These are phyloP conservation scores for Podospora anserina DNA, from an alignment of 495 filamentous ascomycete genomes.

Conservation along the genomic window DNA sequence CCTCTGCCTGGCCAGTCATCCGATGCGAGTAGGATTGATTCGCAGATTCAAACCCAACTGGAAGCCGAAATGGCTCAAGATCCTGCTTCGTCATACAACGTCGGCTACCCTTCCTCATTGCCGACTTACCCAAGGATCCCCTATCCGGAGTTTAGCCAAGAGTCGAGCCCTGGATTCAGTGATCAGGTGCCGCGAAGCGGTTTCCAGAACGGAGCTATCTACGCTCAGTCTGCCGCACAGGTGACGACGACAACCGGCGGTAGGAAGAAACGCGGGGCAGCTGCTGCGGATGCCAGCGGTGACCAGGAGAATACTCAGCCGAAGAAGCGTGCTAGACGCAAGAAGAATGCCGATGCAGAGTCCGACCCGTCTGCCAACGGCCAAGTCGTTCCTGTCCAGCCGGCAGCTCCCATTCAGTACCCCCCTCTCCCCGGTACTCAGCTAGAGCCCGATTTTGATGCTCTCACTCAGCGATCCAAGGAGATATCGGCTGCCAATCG, in stretches of 20 bases:
- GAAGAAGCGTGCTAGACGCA: constrained; percentile 27
- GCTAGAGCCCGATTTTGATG: constrained; percentile 29
- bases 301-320: constrained; percentile 5
- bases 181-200: neutral
- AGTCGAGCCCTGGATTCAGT: neutral
- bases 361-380: constrained; percentile 1
- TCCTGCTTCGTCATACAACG: neutral
- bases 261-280: constrained; percentile 20
- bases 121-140: neutral
- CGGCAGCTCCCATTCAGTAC: constrained; percentile 23
- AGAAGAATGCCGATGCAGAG: constrained; percentile 16
- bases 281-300: constrained; percentile 8
- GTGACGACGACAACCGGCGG: neutral
- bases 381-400: neutral
- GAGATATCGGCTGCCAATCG: constrained; percentile 29
- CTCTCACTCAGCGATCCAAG: constrained; percentile 22
- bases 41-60: constrained; percentile 32
- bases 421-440: constrained; percentile 23
- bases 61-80: constrained; percentile 21
- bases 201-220: constrained; percentile 21
- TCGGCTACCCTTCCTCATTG: neutral
- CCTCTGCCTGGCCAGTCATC: constrained; percentile 2
- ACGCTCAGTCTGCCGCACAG: constrained; percentile 27
- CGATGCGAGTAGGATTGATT: constrained; percentile 11
- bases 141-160: neutral